Base-by-base conservation (phyloP, 2,329 filamentous ascomycete genomes). In the Ascochyta clinopodiicola region DNA sequence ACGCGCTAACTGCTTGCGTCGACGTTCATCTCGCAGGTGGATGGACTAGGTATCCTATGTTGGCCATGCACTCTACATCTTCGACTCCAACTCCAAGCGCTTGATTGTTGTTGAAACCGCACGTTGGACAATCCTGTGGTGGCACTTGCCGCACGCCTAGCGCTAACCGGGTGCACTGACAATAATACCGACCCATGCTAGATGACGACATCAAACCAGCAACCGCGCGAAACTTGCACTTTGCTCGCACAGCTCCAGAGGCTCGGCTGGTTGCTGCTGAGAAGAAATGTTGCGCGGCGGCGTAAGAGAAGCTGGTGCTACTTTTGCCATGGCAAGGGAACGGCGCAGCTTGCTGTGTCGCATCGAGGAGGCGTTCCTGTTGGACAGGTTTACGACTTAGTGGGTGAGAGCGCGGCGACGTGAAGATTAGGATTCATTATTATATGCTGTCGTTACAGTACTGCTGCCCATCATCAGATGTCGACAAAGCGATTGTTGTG, bases 401-500 rank as follows among this genome's bases (percentile, higher is more conserved):
- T 27, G 21, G 36, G 35, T 9, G 17, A 17, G 17, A 17, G 17
- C 17, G 12, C 10, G 13, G n/a, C 10, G 7, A 15, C 27, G 45
- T 44, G 40, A 55, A 34, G 36, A 51, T 48, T 48, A 44, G 15
- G 29, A 29, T 57, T 47, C 38, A 40, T 51, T 39, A 57, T 48
- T 51, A 57, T 24, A 44, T 50, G 39, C 36, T 56, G 31, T 51
- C 46, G 37, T 51, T 46, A 56, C 42, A 35, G 15, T 38, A 44
- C 50, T 48, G 51, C 34, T 29, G 43, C 42, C 48, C 21, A 25
- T 51, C 37, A 25, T 56, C 37, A 39, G 31, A 51, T 29, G 36
- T 31, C 22, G 6, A 44, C 25, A 48, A 56, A 63, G 56, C 56
- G 61, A 63, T 61, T 51, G 61, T 60, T 31, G 48, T 58, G 61